Evolutionary conservation across 306 rosid genomes (phyloP), one percentile per base, ranked within the genome.

Genomic region (Dicorynia guianensis): DNA sequence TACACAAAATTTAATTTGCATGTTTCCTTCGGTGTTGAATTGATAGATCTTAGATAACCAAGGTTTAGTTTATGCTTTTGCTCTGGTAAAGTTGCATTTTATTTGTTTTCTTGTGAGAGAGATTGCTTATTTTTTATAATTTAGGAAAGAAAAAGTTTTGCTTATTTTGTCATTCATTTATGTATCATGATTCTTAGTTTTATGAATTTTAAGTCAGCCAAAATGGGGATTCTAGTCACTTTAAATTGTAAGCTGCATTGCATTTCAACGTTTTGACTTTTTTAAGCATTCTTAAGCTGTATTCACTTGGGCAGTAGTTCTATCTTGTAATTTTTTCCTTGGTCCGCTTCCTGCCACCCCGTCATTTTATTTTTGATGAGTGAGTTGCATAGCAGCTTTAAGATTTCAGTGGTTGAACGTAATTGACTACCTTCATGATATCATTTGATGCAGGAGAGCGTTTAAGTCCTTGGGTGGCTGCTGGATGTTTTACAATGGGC

Each of bases 401-500:
- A 55, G 12, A 12, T 7, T 54, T 14, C 56, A 13, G 20, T n/a
- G 43, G 34, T 3, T 14, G 11, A 14, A 43, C 43, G 4, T 42
- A 25, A 72, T 44, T 59, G 15, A 72, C 33, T 42, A 9, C 19
- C 14, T 58, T 58, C 15, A 54, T 58, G 39, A 33, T 47, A 11
- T 62, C 65, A 49, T 71, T 44, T 25, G 55, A 33, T 18, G 75
- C 84, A 88, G 89, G 92, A 75, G 89, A 89, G 60, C 91, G 93
- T 46, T 87, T 89, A 76, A 85, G 92, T 76, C 92, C 89, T 6
- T 88, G 93, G 87, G 91, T 89, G 82, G 93, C 91, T 58, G 43
- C 44, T 3, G 84, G 91, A 69, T 86, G 91, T 81, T 79, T 89
- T 72, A 65, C 84, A 52, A 85, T 89, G 87, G 85, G 88, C 10